A percentile compares a stretch with the other conserved stretches of the same genome.
These are phyloP conservation scores for Rhizophagus prolifer DNA, from an alignment of 192 early-diverging fungal species.

Conservation along the genomic window DNA sequence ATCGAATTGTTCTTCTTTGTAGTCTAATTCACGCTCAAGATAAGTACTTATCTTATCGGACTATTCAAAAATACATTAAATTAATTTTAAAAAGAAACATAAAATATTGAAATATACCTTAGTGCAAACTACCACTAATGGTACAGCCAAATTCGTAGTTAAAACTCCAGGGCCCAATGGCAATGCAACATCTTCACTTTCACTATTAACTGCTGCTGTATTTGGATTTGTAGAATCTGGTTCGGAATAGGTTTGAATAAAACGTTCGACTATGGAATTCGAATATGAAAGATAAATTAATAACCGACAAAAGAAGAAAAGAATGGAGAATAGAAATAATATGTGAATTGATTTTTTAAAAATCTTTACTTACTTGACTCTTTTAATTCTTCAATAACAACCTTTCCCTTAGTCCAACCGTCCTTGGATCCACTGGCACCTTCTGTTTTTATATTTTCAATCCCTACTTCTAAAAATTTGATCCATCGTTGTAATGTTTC, in stretches of 20 bases:
- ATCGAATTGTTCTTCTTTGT: slow-evolving; percentile 92
- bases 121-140: slow-evolving; percentile 84
- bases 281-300: background rate
- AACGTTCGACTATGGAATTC: slow-evolving; percentile 57
- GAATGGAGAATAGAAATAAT: background rate
- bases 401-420: slow-evolving; percentile 66
- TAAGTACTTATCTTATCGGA: slow-evolving; percentile 63
- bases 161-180: slow-evolving; percentile 81
- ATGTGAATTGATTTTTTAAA: background rate
- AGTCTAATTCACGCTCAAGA: slow-evolving; percentile 81
- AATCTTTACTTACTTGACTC: slow-evolving; percentile 51
- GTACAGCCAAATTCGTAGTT: slow-evolving; percentile 82
- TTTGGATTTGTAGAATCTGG: slow-evolving; percentile 41
- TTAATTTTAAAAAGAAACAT: no score
- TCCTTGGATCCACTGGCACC: slow-evolving; percentile 42
- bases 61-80: no score
- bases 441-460: slow-evolving; percentile 56
- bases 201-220: slow-evolving; percentile 34
- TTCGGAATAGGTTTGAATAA: slow-evolving; percentile 71
- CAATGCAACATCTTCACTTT: slow-evolving; percentile 54
- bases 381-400: slow-evolving; percentile 66
- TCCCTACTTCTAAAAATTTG: slow-evolving; percentile 57
- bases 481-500: slow-evolving; percentile 79
- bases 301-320: slow-evolving; percentile 11
- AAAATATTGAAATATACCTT: slow-evolving; percentile 55